phyloP scores from a whole-genome alignment of 2,329 filamentous ascomycete species.

The Colletotrichum sp. region DNA sequence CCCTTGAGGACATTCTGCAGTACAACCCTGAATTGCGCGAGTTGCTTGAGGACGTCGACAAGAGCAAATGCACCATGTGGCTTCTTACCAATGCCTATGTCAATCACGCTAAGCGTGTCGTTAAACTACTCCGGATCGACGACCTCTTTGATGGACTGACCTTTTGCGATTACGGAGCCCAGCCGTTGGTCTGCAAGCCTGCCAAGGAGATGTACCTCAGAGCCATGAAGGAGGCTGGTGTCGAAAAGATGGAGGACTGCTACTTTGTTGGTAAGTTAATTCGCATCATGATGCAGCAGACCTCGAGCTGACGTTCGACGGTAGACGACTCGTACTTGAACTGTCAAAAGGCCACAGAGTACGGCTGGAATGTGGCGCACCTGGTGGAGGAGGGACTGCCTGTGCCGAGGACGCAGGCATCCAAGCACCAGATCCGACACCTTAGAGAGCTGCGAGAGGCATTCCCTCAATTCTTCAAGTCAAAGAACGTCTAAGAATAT shows the following conservation, averaged over 20 bases:
- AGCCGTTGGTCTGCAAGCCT: constrained; percentile 86
- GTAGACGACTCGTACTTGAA: constrained; percentile 88
- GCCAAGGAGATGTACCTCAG: constrained; percentile 82
- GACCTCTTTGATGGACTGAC: constrained; percentile 95
- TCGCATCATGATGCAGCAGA: neutral
- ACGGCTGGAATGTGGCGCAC: constrained; percentile 89
- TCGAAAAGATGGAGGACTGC: constrained; percentile 72
- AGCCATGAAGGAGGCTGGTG: constrained; percentile 84
- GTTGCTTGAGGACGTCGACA: constrained; percentile 84
- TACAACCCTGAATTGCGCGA: constrained; percentile 76
- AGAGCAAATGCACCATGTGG: constrained; percentile 84
- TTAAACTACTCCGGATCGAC: constrained; percentile 80
- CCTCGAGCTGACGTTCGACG: constrained; percentile 11
- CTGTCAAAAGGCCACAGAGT: constrained; percentile 74
- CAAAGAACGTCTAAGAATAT: constrained; percentile 23
- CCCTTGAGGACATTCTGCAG: constrained; percentile 83
- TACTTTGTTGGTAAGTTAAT: constrained; percentile 86
- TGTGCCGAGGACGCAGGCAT: constrained; percentile 67
- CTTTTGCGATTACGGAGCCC: constrained; percentile 84
- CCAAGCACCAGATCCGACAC: constrained; percentile 76
- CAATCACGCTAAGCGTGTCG: constrained; percentile 83
- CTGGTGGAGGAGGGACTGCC: constrained; percentile 79
- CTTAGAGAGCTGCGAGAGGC: constrained; percentile 76
- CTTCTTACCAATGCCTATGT: constrained; percentile 96
- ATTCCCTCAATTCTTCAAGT: constrained; percentile 89